Evolutionary conservation across 2,329 filamentous ascomycete genomes (phyloP), one percentile per base, ranked within the genome.

Genomic region (Aspergillus versicolor): DNA sequence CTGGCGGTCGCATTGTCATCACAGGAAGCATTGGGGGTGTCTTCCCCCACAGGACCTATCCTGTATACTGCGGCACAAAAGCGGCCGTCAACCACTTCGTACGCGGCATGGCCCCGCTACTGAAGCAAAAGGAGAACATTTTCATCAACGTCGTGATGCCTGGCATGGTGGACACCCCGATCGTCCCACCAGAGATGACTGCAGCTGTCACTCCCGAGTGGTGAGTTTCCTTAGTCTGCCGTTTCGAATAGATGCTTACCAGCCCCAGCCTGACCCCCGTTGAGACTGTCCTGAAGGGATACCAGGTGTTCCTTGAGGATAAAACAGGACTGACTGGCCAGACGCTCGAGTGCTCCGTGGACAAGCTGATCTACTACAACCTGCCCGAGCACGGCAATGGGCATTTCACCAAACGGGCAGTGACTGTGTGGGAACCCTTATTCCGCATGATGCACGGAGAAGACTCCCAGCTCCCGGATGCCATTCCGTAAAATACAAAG

Each of bases 51-150:
- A 59, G 67, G 8, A 70, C 73, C 0, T 79, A 77, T 56, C 80
- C 81, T 0, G 77, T 82, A 61, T 82, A 83, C 64, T 76, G 73
- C 52, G 77, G 77, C n/a, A 76, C 79, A 7, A 83, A 83, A 61
- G 79, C 81, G 3, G 81, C 75, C 0, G 74, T 81, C 8, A 67
- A 74, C 32, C 67, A 71, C 22, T 79, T 78, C 58, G 71, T 78
- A 4, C 73, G 76, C 11, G 72, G 70, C 1, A 60, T 72, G 38
- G 75, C 75, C 1, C 73, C 70, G 1, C 41, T 79, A 3, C 62
- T 80, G 38, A 75, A 73, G 60, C 61, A 68, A 50, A 81, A 81
- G 61, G 79, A 82, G 42, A 75, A 77, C 45, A 79, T 82, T 46
- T 66, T 70, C 7, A 73, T 83, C 64, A 82, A 82, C 61, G 73